Evolutionary conservation across 2,329 filamentous ascomycete species (phyloP), one percentile per base, ranked within the genome.

Genomic region (Microdochium paspali): DNA sequence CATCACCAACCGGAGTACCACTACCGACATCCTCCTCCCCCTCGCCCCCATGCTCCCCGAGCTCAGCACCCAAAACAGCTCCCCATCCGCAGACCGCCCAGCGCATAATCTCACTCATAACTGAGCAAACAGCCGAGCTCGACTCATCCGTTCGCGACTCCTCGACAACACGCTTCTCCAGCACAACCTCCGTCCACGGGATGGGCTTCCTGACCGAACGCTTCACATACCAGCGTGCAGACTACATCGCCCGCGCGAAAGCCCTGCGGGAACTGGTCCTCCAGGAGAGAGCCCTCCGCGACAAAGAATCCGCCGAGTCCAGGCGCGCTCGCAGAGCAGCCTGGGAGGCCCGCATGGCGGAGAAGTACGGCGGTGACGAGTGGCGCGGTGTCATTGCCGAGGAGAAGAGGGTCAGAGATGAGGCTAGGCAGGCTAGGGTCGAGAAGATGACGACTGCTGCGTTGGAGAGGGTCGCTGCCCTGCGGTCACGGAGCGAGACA

Each of bases 241-340:
- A 61, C 15, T 43, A 47, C 18, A 47, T 62, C n/a, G 61, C 59
- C 12, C 51, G 59, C 23, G 58, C 61, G 3, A 52, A 59, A 13
- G 61, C 61, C 30, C 56, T 64, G 57, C 55, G 60, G 21, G 32
- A 35, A n/a, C 48, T 63, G 23, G 54, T 63, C 44, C 32, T 43
- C 2, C 23, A 55, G 21, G 61, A 63, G 50, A 53, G 40, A 10
- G 48, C 44, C 25, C 50, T 62, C 0, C 55, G 52, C 2, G 50
- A 46, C 1, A 30, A 54, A 49, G 61, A 63, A 51, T 26, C 47
- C 20, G 32, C 35, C 12, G 47, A 47, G 26, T 30, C 40, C 18
- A 10, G 24, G 20, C 15, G 21, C 1, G 50, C 44, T 24, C 26
- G 47, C 12, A 24, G 45, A 7, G 13, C 20, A 24, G 15, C 53